Conservation (phyloP, 805 yeast species). For the Lipomyces oligophaga region DNA sequence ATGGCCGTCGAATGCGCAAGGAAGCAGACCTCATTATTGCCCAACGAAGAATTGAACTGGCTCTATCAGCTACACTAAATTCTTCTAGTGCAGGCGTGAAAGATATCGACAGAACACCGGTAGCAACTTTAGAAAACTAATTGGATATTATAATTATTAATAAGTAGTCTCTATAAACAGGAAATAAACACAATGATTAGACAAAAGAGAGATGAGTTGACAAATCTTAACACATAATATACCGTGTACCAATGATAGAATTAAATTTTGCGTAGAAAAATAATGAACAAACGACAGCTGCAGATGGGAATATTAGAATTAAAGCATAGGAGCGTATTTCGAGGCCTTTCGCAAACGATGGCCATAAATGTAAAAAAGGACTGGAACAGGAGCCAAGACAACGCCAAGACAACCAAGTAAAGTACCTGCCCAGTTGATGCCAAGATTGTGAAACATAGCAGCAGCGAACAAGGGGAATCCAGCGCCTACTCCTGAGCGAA, state of each 20-base stretch:
- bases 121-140: no score
- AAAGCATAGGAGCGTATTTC: slow-evolving; percentile 20
- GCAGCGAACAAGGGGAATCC: slow-evolving; percentile 69
- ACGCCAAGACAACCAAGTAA: slow-evolving; percentile 60
- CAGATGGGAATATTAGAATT: no score
- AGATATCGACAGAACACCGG: no score
- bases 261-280: no score
- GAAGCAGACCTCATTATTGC: slow-evolving; percentile 13
- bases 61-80: neutral
- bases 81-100: no score
- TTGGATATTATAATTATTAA: no score
- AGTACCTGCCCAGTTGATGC: slow-evolving; percentile 76
- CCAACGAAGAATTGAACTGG: slow-evolving; percentile 5
- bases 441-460: slow-evolving; percentile 65
- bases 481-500: slow-evolving; percentile 66
- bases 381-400: slow-evolving; percentile 62
- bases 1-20: slow-evolving; percentile 7
- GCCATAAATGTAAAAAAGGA: slow-evolving; percentile 60
- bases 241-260: no score
- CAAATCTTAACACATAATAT: no score
- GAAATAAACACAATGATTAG: no score
- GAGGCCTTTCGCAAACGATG: slow-evolving; percentile 33
- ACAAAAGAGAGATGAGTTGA: no score
- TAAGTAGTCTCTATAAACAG: no score
- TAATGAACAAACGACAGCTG: no score